A percentile compares a stretch with the other conserved stretches of the same genome.
These are phyloP conservation scores for Ophiostoma triangulosporum DNA, from an alignment of 2,329 filamentous ascomycete species.

Conservation along the genomic window DNA sequence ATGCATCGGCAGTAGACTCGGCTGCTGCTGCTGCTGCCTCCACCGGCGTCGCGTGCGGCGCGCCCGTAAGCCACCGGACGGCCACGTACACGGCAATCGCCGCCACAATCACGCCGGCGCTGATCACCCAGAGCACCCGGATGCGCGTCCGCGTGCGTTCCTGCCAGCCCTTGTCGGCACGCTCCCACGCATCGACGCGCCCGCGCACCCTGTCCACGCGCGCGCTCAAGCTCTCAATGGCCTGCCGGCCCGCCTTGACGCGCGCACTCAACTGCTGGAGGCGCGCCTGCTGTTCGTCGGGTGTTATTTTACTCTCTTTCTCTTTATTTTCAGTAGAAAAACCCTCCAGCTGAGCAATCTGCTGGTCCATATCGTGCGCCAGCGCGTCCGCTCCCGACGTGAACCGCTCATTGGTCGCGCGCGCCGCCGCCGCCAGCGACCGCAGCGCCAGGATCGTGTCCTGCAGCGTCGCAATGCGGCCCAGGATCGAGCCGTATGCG, in stretches of 20 bases:
- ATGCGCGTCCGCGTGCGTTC: conserved; percentile 51
- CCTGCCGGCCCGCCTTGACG: conserved; percentile 45
- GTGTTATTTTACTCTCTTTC: conserved; percentile 36
- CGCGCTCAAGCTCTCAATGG: conserved; percentile 44
- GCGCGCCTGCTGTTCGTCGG: conserved; percentile 49
- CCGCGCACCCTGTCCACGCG: conserved; percentile 51
- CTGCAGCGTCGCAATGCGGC: conserved; percentile 52
- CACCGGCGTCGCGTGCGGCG: conserved; percentile 13
- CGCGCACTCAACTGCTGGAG: conserved; percentile 49
- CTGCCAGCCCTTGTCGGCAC: conserved; percentile 52
- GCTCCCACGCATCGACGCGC: conserved; percentile 54
- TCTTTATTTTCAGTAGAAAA: not conserved
- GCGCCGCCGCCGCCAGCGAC: conserved; percentile 50
- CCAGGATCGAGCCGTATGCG: conserved; percentile 59
- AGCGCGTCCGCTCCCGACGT: conserved; percentile 44
- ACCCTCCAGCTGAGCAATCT: conserved; percentile 27
- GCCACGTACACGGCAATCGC: conserved; percentile 31
- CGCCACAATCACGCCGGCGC: conserved; percentile 33
- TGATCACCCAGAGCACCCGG: conserved; percentile 49
- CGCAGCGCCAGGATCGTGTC: conserved; percentile 51
- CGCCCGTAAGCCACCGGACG: conserved; percentile 15
- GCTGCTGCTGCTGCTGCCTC: not conserved
- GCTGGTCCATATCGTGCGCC: conserved; percentile 43
- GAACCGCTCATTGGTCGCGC: conserved; percentile 45
- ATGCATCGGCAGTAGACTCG: not conserved